Evolutionary conservation across 768 basidiomycete species (phyloP).

Genomic region (Sutorius australiensis): DNA sequence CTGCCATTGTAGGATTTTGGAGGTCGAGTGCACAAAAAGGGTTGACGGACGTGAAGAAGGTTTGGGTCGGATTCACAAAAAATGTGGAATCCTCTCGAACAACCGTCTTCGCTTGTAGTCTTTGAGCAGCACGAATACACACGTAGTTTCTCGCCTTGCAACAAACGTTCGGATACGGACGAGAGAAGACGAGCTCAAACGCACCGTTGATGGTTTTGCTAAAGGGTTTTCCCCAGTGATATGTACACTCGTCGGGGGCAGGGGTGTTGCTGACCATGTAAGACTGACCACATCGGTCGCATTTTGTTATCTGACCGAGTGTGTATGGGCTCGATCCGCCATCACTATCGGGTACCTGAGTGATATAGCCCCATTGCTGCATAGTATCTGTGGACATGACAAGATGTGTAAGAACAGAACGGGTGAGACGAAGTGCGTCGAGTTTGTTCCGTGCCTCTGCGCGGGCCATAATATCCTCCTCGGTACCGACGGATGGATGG

Average conservation of each 20-base stretch:
- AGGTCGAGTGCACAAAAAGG: constrained; percentile 55
- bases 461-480: constrained; percentile 56
- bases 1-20: constrained; percentile 4
- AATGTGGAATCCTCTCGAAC: constrained; percentile 80
- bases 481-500: constrained; percentile 78
- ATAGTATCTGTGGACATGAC: constrained; percentile 57
- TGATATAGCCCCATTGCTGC: constrained; percentile 65
- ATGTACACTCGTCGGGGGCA: constrained; percentile 61
- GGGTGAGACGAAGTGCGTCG: constrained; percentile 50
- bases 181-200: constrained; percentile 11
- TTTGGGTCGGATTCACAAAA: constrained; percentile 74
- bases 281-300: constrained; percentile 73
- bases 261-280: constrained; percentile 64
- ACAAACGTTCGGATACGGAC: constrained; percentile 1
- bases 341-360: constrained; percentile 58
- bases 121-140: constrained; percentile 79
- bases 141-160: constrained; percentile 62
- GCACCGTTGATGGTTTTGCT: constrained; percentile 63
- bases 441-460: constrained; percentile 52
- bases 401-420: constrained; percentile 50
- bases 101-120: constrained; percentile 57
- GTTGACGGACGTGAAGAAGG: constrained; percentile 67
- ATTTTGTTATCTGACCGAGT: constrained; percentile 59
- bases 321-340: constrained; percentile 64
- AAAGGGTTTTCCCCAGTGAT: constrained; percentile 79